phyloP scores from a whole-genome alignment of 1,139 yeast genomes.

The Diutina catenulata region DNA sequence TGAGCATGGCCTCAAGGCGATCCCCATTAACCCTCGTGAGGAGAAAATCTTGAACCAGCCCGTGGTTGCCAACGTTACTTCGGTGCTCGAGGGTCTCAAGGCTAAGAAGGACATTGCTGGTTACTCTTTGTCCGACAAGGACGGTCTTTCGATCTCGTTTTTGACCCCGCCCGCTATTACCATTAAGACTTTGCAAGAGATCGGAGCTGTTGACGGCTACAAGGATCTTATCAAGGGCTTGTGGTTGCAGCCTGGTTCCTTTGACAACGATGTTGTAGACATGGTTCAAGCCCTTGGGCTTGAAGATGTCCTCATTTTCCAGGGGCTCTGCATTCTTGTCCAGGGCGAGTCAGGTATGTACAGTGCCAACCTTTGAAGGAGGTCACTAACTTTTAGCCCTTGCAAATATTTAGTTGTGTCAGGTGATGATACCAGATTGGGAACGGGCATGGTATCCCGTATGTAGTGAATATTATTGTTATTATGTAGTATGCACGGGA shows the following conservation, averaged over 20 bases:
- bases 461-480: no score
- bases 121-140: conserved; percentile 18
- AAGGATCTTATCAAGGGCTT: conserved; percentile 36
- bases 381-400: not conserved
- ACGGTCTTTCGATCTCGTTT: conserved; percentile 46
- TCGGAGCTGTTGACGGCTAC: conserved; percentile 20
- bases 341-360: conserved; percentile 48
- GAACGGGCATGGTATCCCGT: no score
- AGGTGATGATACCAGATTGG: no score
- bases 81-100: conserved; percentile 17
- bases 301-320: conserved; percentile 35
- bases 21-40: conserved; percentile 55
- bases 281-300: conserved; percentile 26
- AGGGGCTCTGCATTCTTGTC: conserved; percentile 61
- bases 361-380: conserved; percentile 10
- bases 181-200: conserved; percentile 30
- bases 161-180: conserved; percentile 67
- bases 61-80: conserved; percentile 25
- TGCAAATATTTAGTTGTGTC: no score
- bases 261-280: conserved; percentile 40
- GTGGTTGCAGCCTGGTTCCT: conserved; percentile 83
- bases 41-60: conserved; percentile 32
- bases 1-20: conserved; percentile 42
- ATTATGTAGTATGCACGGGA: no score
- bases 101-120: conserved; percentile 15